These are phyloP conservation scores for Heliamphora pulchella DNA, from an alignment of 179 eudicot genomes.

Conservation along the genomic window DNA sequence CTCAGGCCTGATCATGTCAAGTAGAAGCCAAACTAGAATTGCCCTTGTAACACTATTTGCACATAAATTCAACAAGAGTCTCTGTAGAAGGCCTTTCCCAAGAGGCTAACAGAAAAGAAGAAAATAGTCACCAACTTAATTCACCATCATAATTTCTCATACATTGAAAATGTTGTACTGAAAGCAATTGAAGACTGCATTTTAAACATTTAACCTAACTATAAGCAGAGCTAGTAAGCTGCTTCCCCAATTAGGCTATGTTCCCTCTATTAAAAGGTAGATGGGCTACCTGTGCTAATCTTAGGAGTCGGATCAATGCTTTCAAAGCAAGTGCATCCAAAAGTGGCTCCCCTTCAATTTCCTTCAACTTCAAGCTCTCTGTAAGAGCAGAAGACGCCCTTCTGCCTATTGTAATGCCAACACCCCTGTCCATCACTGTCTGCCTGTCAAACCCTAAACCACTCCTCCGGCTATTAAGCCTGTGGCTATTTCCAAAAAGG, in stretches of 20 bases:
- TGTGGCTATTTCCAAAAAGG: slow-evolving; percentile 79
- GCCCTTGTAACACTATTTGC: slow-evolving; percentile 81
- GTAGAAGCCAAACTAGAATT: slow-evolving; percentile 58
- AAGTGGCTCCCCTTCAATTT: slow-evolving; percentile 95
- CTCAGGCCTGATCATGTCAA: slow-evolving; percentile 69
- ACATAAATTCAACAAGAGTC: slow-evolving; percentile 79
- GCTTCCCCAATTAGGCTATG: background rate
- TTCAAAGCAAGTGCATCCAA: slow-evolving; percentile 74
- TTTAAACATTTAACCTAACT: background rate
- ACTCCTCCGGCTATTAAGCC: slow-evolving; percentile 62
- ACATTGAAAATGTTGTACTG: background rate
- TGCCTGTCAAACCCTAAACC: slow-evolving; percentile 88
- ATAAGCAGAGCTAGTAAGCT: background rate
- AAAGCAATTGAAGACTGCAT: slow-evolving; percentile 9
- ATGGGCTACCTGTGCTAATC: slow-evolving; percentile 78
- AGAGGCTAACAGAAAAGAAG: slow-evolving; percentile 60
- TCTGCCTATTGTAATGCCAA: slow-evolving; percentile 81
- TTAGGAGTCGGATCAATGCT: slow-evolving; percentile 81
- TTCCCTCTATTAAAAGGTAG: background rate
- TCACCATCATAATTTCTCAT: background rate
- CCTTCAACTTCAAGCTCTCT: slow-evolving; percentile 74
- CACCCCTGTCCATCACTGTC: slow-evolving; percentile 89
- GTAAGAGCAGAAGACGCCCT: slow-evolving; percentile 52
- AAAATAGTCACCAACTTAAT: slow-evolving; percentile 9
- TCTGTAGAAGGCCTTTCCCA: slow-evolving; percentile 92